These are phyloP conservation scores for Cercis canadensis DNA, from an alignment of 306 rosid genomes.

Conservation along the genomic window DNA sequence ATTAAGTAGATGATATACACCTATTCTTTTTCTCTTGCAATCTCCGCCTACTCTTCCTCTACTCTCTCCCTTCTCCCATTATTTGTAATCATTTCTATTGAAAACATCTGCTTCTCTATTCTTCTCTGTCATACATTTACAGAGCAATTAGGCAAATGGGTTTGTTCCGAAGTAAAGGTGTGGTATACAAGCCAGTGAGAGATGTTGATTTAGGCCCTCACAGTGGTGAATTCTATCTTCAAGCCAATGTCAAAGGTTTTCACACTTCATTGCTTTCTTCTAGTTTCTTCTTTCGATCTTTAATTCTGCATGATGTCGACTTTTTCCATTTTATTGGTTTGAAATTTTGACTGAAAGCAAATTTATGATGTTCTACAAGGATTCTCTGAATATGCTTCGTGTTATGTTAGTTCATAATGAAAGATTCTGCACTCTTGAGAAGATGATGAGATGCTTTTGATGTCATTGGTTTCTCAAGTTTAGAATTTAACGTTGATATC, in stretches of 20 bases:
- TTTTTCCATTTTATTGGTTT: neutral
- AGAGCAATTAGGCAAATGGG: conserved; percentile 43
- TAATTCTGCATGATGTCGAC: neutral
- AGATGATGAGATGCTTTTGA: neutral
- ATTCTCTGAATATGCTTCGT: conserved; percentile 2
- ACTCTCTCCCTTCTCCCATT: neutral
- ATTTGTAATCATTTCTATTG: too few species aligned
- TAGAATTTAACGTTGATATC: neutral
- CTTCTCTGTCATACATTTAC: conserved; percentile 14
- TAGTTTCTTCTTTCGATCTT: neutral
- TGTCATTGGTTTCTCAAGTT: conserved; percentile 5
- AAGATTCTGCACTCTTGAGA: neutral
- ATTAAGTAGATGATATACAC: neutral
- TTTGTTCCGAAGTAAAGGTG: conserved; percentile 46
- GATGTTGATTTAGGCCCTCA: conserved; percentile 67
- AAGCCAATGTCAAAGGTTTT: conserved; percentile 86
- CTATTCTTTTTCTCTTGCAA: conserved; percentile 27
- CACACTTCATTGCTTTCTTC: neutral
- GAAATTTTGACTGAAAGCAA: neutral
- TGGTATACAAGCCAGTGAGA: conserved; percentile 60
- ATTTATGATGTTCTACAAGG: neutral
- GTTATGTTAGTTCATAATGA: neutral
- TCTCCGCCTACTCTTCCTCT: conserved; percentile 45
- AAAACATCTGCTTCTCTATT: neutral
- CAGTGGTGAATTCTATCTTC: conserved; percentile 72